Percentiles rank a stretch among this genome's conserved stretches.
Evolutionary conservation across 345 rosid genomes (phyloP).

Genomic region (Trapa incisa): DNA sequence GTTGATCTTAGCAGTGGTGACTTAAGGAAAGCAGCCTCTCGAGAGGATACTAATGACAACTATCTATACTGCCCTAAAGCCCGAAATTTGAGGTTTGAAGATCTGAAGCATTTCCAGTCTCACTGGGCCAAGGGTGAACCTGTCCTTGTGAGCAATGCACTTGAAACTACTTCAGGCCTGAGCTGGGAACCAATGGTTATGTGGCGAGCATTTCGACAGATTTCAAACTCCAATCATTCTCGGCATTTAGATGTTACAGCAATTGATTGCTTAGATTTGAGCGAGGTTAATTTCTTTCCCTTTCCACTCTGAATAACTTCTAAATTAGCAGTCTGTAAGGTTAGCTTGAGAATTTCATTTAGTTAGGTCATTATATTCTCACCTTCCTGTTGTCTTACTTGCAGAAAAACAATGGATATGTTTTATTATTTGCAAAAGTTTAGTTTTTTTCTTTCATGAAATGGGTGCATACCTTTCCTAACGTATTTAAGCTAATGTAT

Average conservation of each 20-base stretch:
- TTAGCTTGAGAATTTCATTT: neutral
- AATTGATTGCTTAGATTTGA: constrained; percentile 52
- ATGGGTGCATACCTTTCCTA: too few relatives aligned
- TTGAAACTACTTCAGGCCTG: constrained; percentile 45
- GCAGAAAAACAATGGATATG: neutral
- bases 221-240: constrained; percentile 20
- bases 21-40: constrained; percentile 43
- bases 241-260: constrained; percentile 31
- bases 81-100: constrained; percentile 20
- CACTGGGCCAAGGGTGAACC: constrained; percentile 82
- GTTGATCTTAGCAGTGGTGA: constrained; percentile 15
- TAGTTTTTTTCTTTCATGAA: neutral
- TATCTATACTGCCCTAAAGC: constrained; percentile 51
- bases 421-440: neutral
- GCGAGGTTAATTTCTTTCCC: constrained; percentile 26
- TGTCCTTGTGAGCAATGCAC: constrained; percentile 45
- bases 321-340: neutral
- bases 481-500: neutral
- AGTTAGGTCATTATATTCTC: neutral
- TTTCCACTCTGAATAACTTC: neutral
- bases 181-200: constrained; percentile 87
- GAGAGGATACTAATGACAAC: constrained; percentile 40
- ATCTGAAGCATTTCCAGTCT: constrained; percentile 53
- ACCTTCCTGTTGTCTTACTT: neutral
- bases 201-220: constrained; percentile 62